A percentile compares a stretch with the other conserved stretches of the same genome.
phyloP scores from a whole-genome alignment of 495 filamentous ascomycete genomes.

The Saxispiralis lemnorum region DNA sequence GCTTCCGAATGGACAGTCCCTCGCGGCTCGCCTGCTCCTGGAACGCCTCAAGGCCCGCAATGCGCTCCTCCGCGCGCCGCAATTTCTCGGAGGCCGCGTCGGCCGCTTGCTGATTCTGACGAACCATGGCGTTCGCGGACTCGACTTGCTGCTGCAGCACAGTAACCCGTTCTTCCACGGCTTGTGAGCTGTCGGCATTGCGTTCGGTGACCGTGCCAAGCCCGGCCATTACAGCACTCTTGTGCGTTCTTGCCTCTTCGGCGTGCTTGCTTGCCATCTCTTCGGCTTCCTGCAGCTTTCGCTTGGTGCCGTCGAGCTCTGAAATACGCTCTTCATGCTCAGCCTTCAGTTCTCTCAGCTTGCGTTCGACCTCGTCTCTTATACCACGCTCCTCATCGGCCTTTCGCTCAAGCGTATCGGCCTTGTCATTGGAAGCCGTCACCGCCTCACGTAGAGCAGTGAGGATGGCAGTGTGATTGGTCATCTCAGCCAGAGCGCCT shows the following conservation, averaged over 20 bases:
- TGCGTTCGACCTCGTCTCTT: constrained; percentile 60
- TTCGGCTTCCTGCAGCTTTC: constrained; percentile 68
- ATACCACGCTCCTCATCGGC: constrained; percentile 67
- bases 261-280: constrained; percentile 79
- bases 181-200: constrained; percentile 33
- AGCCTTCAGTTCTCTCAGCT: constrained; percentile 57
- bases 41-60: constrained; percentile 87
- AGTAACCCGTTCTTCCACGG: constrained; percentile 55
- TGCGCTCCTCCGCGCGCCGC: constrained; percentile 80
- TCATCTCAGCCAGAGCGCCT: constrained; percentile 45
- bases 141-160: constrained; percentile 66
- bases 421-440: constrained; percentile 56
- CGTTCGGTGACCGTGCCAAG: constrained; percentile 49
- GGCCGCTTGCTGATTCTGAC: constrained; percentile 78
- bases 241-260: constrained; percentile 71
- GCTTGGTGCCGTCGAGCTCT: constrained; percentile 58
- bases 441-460: constrained; percentile 62
- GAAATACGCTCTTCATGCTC: constrained; percentile 71
- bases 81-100: constrained; percentile 76
- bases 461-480: constrained; percentile 56
- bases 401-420: constrained; percentile 56
- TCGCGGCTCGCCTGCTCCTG: constrained; percentile 93
- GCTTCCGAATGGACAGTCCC: constrained; percentile 69
- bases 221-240: constrained; percentile 64
- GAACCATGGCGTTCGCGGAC: constrained; percentile 58